Evolutionary conservation across 2,329 filamentous ascomycete genomes (phyloP), one percentile per base, ranked within the genome.

Genomic region (Epichloe typhina): DNA sequence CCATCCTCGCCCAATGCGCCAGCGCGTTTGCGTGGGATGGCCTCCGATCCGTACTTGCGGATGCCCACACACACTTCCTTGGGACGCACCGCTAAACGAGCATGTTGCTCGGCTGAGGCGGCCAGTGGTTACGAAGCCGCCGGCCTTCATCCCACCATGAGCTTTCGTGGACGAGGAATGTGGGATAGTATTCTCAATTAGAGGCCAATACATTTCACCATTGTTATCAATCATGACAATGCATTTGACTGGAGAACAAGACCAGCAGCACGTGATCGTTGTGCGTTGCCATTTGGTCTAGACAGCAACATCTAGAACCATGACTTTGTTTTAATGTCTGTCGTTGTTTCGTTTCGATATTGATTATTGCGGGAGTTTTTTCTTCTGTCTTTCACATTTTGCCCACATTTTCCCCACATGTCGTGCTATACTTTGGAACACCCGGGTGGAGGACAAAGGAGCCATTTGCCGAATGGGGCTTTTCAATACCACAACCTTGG

Each of bases 71-170:
- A 65, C 51, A 68, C 69, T 50, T 70, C 58, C 21, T 59, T 75
- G 35, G 67, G 72, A 44, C 72, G 72, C 56, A 72, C 75, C 56
- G 71, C 77, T 54, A 86, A 86, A 69, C 76, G 83, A 58, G 72
- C 84, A 38, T 84, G 83, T 68, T 85, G 80, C 66, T 76, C 80
- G 43, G 70, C 76, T 13, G 80, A 84, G 63, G 77, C 73, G 50
- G 69, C 71, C 19, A 70, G 67, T 53, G 65, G 69, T 40, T 74
- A 74, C 59, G 66, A 68, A 54, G 69, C 73, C 53, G 65, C 71
- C 42, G 63, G 69, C 21, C 62, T 74, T 42, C 75, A 79, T 57
- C 69, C 73, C 44, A 71, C 70, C 41, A 68, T 75, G 52, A 73
- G 71, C 53, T 65, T 73, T 35, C 72, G 72, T 42, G 79, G 77